Evolutionary conservation across 2,329 filamentous ascomycete species (phyloP).

Genomic region (Zymoseptoria ardabiliae): DNA sequence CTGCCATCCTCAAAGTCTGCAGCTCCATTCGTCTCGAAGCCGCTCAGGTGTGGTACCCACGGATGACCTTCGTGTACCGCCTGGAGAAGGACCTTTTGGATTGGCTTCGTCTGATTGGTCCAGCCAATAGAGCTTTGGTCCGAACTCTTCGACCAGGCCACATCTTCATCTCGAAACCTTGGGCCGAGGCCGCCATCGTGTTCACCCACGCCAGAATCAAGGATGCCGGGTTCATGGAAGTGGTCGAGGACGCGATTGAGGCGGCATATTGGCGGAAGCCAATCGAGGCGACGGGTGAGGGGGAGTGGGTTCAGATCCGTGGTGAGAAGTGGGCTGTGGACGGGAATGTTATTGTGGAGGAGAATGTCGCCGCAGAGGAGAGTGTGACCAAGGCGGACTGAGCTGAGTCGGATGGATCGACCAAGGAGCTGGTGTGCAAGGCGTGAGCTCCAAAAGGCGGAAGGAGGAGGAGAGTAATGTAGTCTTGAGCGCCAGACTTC

Average conservation of each 20-base stretch:
- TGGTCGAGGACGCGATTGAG: neutral
- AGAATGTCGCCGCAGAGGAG: neutral
- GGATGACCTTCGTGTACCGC: neutral
- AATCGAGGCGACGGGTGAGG: too few species aligned
- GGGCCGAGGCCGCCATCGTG: neutral
- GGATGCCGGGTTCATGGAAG: neutral
- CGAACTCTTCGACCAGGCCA: neutral
- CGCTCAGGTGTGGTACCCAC: neutral
- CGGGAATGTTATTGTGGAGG: neutral
- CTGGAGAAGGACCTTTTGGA: neutral
- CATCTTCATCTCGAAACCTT: neutral
- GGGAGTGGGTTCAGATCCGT: neutral
- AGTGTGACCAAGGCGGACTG: neutral
- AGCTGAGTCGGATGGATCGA: neutral
- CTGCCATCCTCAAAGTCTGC: neutral
- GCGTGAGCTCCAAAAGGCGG: neutral
- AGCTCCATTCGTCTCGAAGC: neutral
- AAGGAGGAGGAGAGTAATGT: neutral
- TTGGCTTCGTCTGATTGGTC: neutral
- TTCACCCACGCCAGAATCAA: neutral
- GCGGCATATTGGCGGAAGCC: neutral
- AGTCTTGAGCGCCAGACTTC: neutral
- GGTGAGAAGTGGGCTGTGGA: neutral
- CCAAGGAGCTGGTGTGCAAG: neutral
- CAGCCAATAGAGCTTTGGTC: neutral